Percentiles rank a stretch among this genome's conserved stretches.
Evolutionary conservation across 129 eudicot genomes (phyloP).

Genomic region (Flaveria bidentis): DNA sequence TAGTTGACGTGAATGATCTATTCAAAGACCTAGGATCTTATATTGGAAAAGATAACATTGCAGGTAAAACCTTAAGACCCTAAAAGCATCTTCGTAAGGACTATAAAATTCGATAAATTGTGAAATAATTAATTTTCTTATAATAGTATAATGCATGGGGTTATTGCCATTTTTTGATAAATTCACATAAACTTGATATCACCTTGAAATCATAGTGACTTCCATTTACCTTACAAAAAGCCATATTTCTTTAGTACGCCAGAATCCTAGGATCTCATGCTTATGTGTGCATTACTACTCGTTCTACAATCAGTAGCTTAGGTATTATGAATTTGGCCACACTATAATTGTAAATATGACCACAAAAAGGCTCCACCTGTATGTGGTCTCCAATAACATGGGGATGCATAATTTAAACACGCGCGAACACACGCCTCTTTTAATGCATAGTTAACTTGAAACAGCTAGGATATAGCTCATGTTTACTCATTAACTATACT

Average conservation of each 20-base stretch:
- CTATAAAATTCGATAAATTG: neutral
- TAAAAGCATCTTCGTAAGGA: neutral
- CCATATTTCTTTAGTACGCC: neutral
- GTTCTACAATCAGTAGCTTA: neutral
- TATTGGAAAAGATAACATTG: conserved; percentile 43
- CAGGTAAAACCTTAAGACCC: conserved; percentile 43
- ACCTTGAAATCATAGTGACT: neutral
- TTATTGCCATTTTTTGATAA: neutral
- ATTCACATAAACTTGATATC: neutral
- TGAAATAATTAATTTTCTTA: neutral
- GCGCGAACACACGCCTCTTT: too few species aligned
- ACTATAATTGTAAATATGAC: neutral
- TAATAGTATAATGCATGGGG: neutral
- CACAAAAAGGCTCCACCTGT: neutral
- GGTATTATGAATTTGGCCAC: neutral
- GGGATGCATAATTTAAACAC: neutral
- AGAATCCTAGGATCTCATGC: neutral
- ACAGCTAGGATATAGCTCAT: neutral
- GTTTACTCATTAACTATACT: neutral
- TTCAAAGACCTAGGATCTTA: conserved; percentile 45
- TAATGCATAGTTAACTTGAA: too few species aligned
- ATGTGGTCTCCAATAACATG: neutral
- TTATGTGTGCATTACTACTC: neutral
- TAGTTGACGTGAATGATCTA: conserved; percentile 41
- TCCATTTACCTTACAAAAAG: neutral